phyloP scores from a whole-genome alignment of 345 rosid genomes.

The Acer yangbiense region DNA sequence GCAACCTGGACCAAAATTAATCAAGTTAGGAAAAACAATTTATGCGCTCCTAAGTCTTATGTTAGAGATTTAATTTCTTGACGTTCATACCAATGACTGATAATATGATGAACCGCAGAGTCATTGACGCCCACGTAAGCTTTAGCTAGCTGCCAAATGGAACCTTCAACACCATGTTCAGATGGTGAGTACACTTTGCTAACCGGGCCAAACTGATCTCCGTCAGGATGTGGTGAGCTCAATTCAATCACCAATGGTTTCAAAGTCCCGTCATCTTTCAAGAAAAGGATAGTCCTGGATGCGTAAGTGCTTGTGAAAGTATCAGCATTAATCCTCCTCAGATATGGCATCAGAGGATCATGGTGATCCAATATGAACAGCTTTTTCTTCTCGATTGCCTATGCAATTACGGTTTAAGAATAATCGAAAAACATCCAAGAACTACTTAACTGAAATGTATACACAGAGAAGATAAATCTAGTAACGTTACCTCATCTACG shows the following conservation, averaged over 20 bases:
- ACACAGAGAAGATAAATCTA: neutral
- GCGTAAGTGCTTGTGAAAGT: slow-evolving; percentile 68
- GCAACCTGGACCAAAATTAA: slow-evolving; percentile 39
- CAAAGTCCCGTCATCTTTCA: slow-evolving; percentile 78
- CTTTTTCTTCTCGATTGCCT: slow-evolving; percentile 63
- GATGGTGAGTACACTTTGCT: slow-evolving; percentile 69
- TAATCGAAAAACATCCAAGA: too few species aligned
- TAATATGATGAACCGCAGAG: slow-evolving; percentile 84
- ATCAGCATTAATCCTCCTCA: slow-evolving; percentile 54
- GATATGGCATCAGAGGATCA: slow-evolving; percentile 69
- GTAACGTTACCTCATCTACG: neutral
- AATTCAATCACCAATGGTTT: slow-evolving; percentile 83
- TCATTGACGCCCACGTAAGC: slow-evolving; percentile 86
- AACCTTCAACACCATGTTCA: slow-evolving; percentile 54
- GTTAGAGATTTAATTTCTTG: neutral
- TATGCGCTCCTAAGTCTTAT: neutral
- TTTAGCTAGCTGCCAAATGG: slow-evolving; percentile 85
- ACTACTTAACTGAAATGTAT: neutral
- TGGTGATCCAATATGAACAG: slow-evolving; percentile 82
- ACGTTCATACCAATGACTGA: slow-evolving; percentile 81
- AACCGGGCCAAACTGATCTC: slow-evolving; percentile 56
- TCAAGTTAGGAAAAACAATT: neutral
- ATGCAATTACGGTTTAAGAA: neutral
- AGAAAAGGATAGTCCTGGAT: slow-evolving; percentile 68
- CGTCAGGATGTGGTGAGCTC: slow-evolving; percentile 79